A percentile compares a stretch with the other conserved stretches of the same genome.
Evolutionary conservation across 2,329 filamentous ascomycete genomes (phyloP).

Genomic region (Colletotrichum abscissum): DNA sequence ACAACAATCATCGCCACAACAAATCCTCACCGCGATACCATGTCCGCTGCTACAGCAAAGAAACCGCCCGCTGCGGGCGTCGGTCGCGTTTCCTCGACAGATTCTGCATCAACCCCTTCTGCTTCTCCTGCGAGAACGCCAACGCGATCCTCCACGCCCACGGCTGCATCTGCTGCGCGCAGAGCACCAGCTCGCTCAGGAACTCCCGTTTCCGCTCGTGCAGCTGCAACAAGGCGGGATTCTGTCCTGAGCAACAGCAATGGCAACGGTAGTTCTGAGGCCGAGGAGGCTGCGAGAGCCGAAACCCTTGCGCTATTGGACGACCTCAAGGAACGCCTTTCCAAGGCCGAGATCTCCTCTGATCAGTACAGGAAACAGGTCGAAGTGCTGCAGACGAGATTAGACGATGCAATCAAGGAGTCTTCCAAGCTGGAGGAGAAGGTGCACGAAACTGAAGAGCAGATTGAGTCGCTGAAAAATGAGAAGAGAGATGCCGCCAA

Average conservation of each 20-base stretch:
- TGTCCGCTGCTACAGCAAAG: conserved; percentile 65
- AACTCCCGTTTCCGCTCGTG: conserved; percentile 79
- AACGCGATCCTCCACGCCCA: conserved; percentile 60
- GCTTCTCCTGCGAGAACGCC: conserved; percentile 43
- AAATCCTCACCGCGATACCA: conserved; percentile 42
- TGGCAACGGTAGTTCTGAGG: conserved; percentile 57
- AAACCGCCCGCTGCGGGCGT: conserved; percentile 62
- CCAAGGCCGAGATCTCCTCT: conserved; percentile 81
- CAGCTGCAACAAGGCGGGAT: conserved; percentile 71
- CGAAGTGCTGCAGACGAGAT: conserved; percentile 83
- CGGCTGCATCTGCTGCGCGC: conserved; percentile 60
- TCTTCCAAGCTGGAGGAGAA: conserved; percentile 89
- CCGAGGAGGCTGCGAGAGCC: conserved; percentile 79
- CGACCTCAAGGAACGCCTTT: conserved; percentile 84
- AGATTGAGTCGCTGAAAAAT: conserved; percentile 82
- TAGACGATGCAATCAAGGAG: conserved; percentile 87
- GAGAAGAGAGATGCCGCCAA: conserved; percentile 87
- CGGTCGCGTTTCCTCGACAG: conserved; percentile 56
- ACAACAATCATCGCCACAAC: conserved; percentile 47
- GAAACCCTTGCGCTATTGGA: conserved; percentile 84
- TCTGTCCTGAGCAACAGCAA: conserved; percentile 54
- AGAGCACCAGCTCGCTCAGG: conserved; percentile 74
- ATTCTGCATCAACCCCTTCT: conserved; percentile 43
- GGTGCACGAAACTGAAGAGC: conserved; percentile 86
- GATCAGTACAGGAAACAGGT: conserved; percentile 87